These are phyloP conservation scores for Alternaria incomplexa DNA, from an alignment of 2,329 filamentous ascomycete genomes.

Conservation along the genomic window DNA sequence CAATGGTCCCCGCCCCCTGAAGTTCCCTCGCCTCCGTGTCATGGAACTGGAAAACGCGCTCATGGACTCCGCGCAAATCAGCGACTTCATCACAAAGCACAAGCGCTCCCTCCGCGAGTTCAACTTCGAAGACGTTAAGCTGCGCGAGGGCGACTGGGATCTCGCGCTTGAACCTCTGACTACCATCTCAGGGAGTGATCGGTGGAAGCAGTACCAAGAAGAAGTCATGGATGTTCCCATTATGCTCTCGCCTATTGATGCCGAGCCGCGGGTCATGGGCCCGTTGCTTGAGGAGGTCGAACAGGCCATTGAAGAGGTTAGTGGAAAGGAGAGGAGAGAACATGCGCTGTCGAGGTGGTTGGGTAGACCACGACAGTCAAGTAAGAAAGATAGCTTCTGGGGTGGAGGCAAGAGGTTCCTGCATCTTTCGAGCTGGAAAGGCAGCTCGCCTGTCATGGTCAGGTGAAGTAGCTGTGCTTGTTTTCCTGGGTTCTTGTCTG, in stretches of 20 bases:
- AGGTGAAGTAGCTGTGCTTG: background rate
- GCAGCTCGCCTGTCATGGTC: slow-evolving; percentile 4
- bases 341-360: slow-evolving; percentile 44
- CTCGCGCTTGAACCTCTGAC: slow-evolving; percentile 78
- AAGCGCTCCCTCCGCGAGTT: slow-evolving; percentile 74
- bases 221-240: slow-evolving; percentile 52
- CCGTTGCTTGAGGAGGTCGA: slow-evolving; percentile 43
- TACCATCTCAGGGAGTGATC: slow-evolving; percentile 49
- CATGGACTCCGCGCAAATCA: slow-evolving; percentile 74
- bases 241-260: slow-evolving; percentile 43
- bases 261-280: slow-evolving; percentile 44
- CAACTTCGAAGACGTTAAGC: slow-evolving; percentile 76
- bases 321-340: slow-evolving; percentile 22
- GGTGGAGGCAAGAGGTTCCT: slow-evolving; percentile 28
- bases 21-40: slow-evolving; percentile 70
- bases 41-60: slow-evolving; percentile 75
- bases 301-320: slow-evolving; percentile 31
- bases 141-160: slow-evolving; percentile 78
- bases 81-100: slow-evolving; percentile 71
- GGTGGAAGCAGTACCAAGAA: slow-evolving; percentile 49
- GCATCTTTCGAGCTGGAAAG: slow-evolving; percentile 10
- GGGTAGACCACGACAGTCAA: slow-evolving; percentile 24
- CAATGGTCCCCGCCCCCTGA: slow-evolving; percentile 53
- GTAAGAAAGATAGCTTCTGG: slow-evolving; percentile 45
- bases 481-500: background rate